These are phyloP conservation scores for Hansenula anomala DNA, from an alignment of 1,139 yeast genomes.

Conservation along the genomic window DNA sequence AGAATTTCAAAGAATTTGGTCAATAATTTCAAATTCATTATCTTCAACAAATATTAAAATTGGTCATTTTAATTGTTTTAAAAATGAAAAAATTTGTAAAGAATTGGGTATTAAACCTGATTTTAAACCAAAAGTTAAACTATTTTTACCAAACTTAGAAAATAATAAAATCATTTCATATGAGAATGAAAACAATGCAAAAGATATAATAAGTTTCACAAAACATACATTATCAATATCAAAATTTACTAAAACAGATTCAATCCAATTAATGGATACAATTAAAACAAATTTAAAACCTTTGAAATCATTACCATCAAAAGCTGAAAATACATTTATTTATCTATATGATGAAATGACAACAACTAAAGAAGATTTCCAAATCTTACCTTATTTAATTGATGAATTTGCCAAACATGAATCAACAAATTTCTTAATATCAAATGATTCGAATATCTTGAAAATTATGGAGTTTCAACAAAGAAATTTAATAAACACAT, in stretches of 20 bases:
- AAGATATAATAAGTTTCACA: conserved; percentile 32
- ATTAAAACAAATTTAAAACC: conserved; percentile 3
- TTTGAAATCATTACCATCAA: conserved; percentile 25
- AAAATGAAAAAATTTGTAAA: conserved; percentile 45
- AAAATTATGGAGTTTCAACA: conserved; percentile 39
- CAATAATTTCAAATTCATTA: conserved; percentile 45
- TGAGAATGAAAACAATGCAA: conserved; percentile 20
- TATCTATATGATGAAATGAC: conserved; percentile 50
- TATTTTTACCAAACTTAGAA: conserved; percentile 33
- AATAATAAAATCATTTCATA: conserved; percentile 28
- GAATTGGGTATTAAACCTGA: conserved; percentile 34
- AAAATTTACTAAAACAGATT: conserved; percentile 32
- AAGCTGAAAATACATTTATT: conserved; percentile 39
- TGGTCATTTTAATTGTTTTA: conserved; percentile 56
- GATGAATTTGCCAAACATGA: conserved; percentile 44
- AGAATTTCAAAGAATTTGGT: conserved; percentile 53
- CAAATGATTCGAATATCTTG: conserved; percentile 40
- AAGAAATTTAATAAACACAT: conserved; percentile 35
- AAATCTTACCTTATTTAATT: conserved; percentile 52
- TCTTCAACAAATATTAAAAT: conserved; percentile 34
- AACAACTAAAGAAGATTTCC: conserved; percentile 53
- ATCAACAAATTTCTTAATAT: conserved; percentile 51
- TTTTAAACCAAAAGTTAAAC: conserved; percentile 29
- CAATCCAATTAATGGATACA: conserved; percentile 22
- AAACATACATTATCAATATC: conserved; percentile 30